phyloP scores from a whole-genome alignment of 306 rosid species.

The Pyrus betulifolia region DNA sequence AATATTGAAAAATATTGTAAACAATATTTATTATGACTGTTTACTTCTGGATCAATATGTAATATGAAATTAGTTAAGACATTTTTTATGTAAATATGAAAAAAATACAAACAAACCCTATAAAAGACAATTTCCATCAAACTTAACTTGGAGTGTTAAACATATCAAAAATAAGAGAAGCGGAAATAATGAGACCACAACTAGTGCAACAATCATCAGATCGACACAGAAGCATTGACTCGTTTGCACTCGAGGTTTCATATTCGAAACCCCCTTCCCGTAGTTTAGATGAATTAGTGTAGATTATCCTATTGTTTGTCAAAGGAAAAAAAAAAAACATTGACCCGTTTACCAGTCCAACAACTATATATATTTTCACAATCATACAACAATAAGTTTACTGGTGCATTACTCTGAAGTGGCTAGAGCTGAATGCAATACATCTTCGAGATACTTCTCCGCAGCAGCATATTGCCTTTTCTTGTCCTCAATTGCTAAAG shows the following conservation, averaged over 20 bases:
- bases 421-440: constrained; percentile 76
- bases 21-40: too few species aligned
- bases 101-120: neutral
- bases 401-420: constrained; percentile 32
- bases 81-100: too few species aligned
- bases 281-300: too few species aligned
- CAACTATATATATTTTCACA: neutral
- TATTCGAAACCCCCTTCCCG: too few species aligned
- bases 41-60: too few species aligned
- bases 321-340: neutral
- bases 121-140: neutral
- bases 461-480: constrained; percentile 87
- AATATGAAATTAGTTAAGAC: too few species aligned
- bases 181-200: neutral
- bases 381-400: neutral
- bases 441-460: constrained; percentile 90
- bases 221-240: neutral
- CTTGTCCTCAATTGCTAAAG: constrained; percentile 94
- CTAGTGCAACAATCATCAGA: neutral
- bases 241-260: neutral
- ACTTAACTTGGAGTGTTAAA: neutral
- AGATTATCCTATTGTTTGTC: too few species aligned
- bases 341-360: neutral
- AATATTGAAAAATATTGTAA: too few species aligned
- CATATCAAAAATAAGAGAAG: too few species aligned